phyloP scores from a whole-genome alignment of 2,329 filamentous ascomycete genomes.

The Xylaria sp. region DNA sequence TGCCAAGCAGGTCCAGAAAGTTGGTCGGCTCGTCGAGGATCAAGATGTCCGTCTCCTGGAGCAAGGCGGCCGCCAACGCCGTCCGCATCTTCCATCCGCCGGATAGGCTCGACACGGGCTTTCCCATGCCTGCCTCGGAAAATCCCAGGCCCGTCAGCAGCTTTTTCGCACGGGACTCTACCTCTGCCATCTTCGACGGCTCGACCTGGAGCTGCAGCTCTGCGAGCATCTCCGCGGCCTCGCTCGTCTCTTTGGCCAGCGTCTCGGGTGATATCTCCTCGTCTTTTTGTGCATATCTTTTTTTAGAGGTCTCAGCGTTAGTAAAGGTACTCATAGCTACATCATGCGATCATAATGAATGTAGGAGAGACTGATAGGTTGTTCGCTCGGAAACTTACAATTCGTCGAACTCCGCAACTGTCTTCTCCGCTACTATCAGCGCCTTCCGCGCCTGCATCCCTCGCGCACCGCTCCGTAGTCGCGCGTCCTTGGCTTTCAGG shows the following conservation, averaged over 20 bases:
- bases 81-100: constrained; percentile 82
- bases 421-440: constrained; percentile 74
- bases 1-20: constrained; percentile 83
- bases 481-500: constrained; percentile 77
- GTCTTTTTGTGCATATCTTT: constrained; percentile 62
- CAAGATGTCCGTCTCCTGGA: constrained; percentile 79
- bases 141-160: constrained; percentile 79
- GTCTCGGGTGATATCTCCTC: constrained; percentile 66
- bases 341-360: background rate
- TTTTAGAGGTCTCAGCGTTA: constrained; percentile 8
- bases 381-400: constrained; percentile 55
- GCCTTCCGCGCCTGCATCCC: constrained; percentile 82
- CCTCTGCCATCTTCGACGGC: constrained; percentile 69
- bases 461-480: constrained; percentile 77
- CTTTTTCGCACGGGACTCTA: constrained; percentile 73
- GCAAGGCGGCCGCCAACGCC: constrained; percentile 71
- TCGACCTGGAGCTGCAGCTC: constrained; percentile 76
- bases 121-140: constrained; percentile 68
- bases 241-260: constrained; percentile 73
- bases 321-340: background rate
- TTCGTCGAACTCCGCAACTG: constrained; percentile 66
- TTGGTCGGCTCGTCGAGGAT: constrained; percentile 91
- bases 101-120: constrained; percentile 73
- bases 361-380: background rate
- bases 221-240: constrained; percentile 75